A percentile compares a stretch with the other conserved stretches of the same genome.
These are phyloP conservation scores for Phytopythium boreale DNA, from an alignment of 352 stramenopile species.

Conservation along the genomic window DNA sequence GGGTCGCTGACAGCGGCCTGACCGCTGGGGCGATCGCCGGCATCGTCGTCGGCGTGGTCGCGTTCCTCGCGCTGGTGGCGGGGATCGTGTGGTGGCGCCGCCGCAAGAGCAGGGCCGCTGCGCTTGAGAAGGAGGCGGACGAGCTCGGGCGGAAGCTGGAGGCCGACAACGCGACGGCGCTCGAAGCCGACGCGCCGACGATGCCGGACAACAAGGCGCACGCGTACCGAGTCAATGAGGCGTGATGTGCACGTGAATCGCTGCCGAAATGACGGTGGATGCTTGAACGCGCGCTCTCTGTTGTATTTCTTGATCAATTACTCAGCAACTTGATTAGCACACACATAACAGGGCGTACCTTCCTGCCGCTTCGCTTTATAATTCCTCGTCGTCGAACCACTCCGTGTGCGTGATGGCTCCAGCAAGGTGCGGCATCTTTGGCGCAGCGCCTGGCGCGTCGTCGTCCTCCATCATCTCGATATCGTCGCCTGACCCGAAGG, in stretches of 20 bases:
- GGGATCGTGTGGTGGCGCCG: neutral
- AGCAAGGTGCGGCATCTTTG: conserved; percentile 28
- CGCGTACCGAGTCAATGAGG: neutral
- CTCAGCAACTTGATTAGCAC: neutral
- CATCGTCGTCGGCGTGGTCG: neutral
- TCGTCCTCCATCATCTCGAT: conserved; percentile 47
- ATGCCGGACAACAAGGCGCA: neutral
- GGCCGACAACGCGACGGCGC: neutral
- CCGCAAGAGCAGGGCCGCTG: neutral
- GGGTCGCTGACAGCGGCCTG: neutral
- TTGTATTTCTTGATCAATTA: neutral
- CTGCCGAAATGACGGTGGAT: too few relatives aligned
- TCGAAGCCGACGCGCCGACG: neutral
- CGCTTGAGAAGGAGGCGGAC: neutral
- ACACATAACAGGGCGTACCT: neutral
- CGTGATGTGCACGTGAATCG: too few relatives aligned
- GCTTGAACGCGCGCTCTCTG: neutral
- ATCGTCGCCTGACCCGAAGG: conserved; percentile 29
- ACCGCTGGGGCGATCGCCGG: neutral
- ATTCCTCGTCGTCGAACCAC: conserved; percentile 42
- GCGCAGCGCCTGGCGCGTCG: conserved; percentile 13
- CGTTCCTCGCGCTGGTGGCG: neutral
- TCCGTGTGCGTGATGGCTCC: conserved; percentile 42
- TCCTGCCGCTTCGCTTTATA: conserved; percentile 11
- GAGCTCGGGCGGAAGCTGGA: neutral